Evolutionary conservation across 768 basidiomycete genomes (phyloP), one percentile per base, ranked within the genome.

Genomic region (Epithele typhae): DNA sequence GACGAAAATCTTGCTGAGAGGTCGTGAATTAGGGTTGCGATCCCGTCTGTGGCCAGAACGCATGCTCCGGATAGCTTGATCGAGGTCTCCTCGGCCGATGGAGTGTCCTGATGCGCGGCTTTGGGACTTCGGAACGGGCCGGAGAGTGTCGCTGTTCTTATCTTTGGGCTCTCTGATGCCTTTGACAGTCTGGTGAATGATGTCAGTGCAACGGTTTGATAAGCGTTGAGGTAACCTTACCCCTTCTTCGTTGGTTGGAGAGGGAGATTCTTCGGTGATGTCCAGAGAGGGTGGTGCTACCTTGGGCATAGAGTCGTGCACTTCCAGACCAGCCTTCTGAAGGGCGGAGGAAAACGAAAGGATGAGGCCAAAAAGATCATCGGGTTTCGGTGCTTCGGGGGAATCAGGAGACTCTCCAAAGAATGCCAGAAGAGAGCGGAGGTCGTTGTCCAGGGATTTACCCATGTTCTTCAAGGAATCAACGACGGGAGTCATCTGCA

Each of bases 61-160:
- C 71, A 92, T 77, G 51, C 83, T 91, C 15, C 87, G 81, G 33
- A 97, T 85, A 2, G 87, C 87, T 57, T 87, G 78, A 54, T 97
- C 92, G 25, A 95, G 66, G 45, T 86, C 85, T 9, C 92, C 92
- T 30, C 84, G 78, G 6, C 83, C 81, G 50, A 88, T 60, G 2
- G 88, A 84, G 40, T 66, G 68, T 34, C 73, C 75, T 23, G 63
- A 62, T 38, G 73, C 69, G 22, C 67, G 63, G 4, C 71, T 66
- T 43, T 76, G 71, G 1, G 76, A 74, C 12, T 50, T 63, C 7
- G 64, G 54, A 18, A 63, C 56, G 12, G 64, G 66, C 23, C 60
- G 55, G 39, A 71, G 59, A 4, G 58, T 50, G 25, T 64, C 63
- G 7, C 57, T 53, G 18, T 59, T 49, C 9, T 30, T 30, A 7